These are phyloP conservation scores for Chlamydomonas applanata DNA, from an alignment of 139 green algal genomes.

Conservation along the genomic window DNA sequence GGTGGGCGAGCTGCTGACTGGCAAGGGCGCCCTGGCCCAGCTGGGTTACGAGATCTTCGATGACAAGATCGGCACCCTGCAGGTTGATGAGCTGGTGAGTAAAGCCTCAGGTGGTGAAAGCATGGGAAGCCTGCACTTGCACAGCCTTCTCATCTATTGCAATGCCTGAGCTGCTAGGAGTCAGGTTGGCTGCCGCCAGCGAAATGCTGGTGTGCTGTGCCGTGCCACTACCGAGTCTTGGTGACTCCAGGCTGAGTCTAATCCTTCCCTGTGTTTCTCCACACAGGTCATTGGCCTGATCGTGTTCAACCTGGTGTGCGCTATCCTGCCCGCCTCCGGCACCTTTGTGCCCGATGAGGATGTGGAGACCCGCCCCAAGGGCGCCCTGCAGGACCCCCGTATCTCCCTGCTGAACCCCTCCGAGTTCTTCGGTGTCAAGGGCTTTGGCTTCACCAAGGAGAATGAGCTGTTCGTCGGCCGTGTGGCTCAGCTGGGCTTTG, in stretches of 20 bases:
- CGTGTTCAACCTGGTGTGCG: conserved; percentile 62
- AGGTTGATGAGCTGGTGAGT: conserved; percentile 58
- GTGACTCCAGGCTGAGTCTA: too few species aligned
- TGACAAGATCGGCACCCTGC: conserved; percentile 38
- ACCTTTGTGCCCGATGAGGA: conserved; percentile 52
- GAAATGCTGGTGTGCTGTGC: too few species aligned
- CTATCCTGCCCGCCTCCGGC: conserved; percentile 49
- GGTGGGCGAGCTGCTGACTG: conserved; percentile 60
- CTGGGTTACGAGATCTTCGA: conserved; percentile 55
- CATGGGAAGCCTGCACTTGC: background rate
- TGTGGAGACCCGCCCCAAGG: conserved; percentile 30
- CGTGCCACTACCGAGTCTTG: too few species aligned
- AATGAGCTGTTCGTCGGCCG: conserved; percentile 85
- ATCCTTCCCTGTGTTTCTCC: too few species aligned
- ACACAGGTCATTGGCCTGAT: conserved; percentile 45
- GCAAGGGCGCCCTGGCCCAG: conserved; percentile 70
- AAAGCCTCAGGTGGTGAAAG: too few species aligned
- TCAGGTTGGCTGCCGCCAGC: too few species aligned
- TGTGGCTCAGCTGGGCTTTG: conserved; percentile 81
- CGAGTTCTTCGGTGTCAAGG: conserved; percentile 55
- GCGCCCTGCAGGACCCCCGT: conserved; percentile 63
- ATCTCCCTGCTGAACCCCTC: conserved; percentile 51
- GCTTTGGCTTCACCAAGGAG: conserved; percentile 64
- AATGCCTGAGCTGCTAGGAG: too few species aligned
- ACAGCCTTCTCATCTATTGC: background rate